phyloP scores from a whole-genome alignment of 2,329 filamentous ascomycete species.

The Alternaria angustiovoidea region DNA sequence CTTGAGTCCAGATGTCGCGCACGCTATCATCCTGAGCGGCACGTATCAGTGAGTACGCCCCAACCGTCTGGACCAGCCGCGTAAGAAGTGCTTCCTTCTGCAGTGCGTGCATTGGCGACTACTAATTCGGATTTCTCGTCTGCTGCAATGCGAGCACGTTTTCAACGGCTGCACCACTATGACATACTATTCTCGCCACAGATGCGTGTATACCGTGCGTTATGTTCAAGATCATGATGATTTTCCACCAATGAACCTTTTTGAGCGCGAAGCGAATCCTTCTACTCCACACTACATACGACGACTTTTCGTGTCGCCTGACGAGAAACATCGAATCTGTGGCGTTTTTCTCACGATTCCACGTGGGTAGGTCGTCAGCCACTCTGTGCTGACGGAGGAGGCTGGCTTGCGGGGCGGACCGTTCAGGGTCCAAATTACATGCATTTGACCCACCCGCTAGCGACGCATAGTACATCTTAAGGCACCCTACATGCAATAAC shows the following conservation, averaged over 20 bases:
- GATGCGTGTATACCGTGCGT: not conserved
- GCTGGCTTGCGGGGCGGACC: not conserved
- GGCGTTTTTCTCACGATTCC: not conserved
- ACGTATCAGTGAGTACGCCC: not conserved
- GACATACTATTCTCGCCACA: accelerated
- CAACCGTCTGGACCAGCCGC: not conserved
- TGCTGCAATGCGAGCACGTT: not conserved
- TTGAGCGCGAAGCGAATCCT: not conserved
- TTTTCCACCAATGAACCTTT: not conserved
- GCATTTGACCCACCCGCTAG: not conserved
- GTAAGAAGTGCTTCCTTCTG: not conserved
- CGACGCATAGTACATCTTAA: not conserved
- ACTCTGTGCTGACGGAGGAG: no score
- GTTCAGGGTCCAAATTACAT: not conserved
- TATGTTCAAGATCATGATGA: not conserved
- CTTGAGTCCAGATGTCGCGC: not conserved
- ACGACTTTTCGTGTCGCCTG: not conserved
- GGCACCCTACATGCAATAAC: conserved; percentile 6
- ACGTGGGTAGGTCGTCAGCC: not conserved
- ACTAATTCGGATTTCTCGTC: not conserved
- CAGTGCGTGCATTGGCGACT: not conserved
- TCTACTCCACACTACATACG: accelerated
- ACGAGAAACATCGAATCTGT: not conserved
- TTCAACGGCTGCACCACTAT: not conserved
- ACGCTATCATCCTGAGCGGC: not conserved